Evolutionary conservation across 179 eudicot species (phyloP).

Genomic region (Corrigiola litoralis): DNA sequence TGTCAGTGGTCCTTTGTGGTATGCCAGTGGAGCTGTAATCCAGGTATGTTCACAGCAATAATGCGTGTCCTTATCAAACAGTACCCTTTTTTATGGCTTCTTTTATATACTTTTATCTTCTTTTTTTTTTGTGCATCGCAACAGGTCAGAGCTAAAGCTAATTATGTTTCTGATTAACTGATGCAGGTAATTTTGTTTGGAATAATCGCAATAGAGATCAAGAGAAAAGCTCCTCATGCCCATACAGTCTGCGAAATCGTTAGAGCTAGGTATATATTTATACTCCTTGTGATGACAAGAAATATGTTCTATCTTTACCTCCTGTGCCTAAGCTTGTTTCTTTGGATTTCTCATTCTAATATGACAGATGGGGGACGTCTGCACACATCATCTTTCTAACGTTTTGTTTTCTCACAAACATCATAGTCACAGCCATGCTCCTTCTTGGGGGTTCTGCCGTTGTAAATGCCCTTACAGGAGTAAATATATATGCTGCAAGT

Average conservation of each 20-base stretch:
- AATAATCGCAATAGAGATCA: constrained; percentile 90
- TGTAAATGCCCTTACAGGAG: constrained; percentile 93
- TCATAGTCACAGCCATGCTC: constrained; percentile 93
- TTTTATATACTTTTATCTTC: not conserved
- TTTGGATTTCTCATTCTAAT: not conserved
- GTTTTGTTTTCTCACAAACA: constrained; percentile 90
- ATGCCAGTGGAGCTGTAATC: constrained; percentile 89
- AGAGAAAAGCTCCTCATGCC: constrained; percentile 93
- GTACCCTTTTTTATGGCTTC: too few relatives aligned
- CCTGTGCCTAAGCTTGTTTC: not conserved
- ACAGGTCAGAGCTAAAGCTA: not conserved
- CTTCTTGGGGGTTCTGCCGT: constrained; percentile 99
- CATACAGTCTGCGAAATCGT: constrained; percentile 96
- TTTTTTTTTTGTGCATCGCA: not conserved
- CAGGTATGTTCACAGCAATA: constrained; percentile 39
- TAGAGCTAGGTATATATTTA: constrained; percentile 56
- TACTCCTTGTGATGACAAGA: not conserved
- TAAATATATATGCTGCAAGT: constrained; percentile 87
- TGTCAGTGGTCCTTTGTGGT: constrained; percentile 96
- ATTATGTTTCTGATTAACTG: not conserved
- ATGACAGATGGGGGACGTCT: constrained; percentile 82
- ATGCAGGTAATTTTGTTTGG: constrained; percentile 81
- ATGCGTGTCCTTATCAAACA: not conserved
- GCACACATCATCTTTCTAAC: constrained; percentile 77
- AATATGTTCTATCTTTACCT: not conserved